Evolutionary conservation across 208 protist species (phyloP).

Genomic region (Trypanosoma melophagium): DNA sequence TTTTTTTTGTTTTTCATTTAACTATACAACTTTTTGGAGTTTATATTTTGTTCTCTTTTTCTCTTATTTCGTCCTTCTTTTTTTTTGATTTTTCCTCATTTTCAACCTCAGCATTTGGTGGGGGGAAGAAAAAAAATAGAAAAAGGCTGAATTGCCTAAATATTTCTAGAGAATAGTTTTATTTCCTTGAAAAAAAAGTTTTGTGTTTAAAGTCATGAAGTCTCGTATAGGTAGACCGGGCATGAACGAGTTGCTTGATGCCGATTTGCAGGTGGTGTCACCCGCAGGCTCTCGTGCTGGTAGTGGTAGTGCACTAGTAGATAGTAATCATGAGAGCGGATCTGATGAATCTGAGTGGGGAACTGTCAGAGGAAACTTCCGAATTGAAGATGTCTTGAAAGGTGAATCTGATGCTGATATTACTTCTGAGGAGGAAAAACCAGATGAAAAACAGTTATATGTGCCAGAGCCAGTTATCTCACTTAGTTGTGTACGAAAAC

Average conservation of each 20-base stretch:
- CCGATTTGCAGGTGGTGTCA: not conserved
- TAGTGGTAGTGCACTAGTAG: not conserved
- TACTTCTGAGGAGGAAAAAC: not conserved
- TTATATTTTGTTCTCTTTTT: conserved; percentile 1
- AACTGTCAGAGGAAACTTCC: conserved; percentile 17
- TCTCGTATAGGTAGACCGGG: conserved; percentile 11
- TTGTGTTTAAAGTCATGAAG: conserved; percentile 1
- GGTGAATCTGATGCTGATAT: not conserved
- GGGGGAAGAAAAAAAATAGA: not conserved
- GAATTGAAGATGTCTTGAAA: conserved; percentile 10
- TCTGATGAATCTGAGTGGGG: conserved; percentile 29
- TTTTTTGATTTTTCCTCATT: not conserved
- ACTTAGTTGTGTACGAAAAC: conserved; percentile 31
- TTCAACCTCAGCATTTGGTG: not conserved
- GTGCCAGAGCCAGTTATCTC: conserved; percentile 66
- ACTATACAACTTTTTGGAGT: not conserved
- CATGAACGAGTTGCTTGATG: conserved; percentile 11
- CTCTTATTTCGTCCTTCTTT: conserved; percentile 20
- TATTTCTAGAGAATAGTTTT: not conserved
- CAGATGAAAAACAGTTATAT: conserved; percentile 46
- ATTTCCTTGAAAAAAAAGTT: not conserved
- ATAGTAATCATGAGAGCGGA: not conserved
- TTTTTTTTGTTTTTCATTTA: conserved; percentile 8
- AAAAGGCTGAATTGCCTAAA: not conserved
- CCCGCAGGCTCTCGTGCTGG: not conserved